Percentiles rank a stretch among this genome's conserved stretches.
phyloP scores from a whole-genome alignment of 192 early-diverging fungal species.

The Polychytrium aggregatum region DNA sequence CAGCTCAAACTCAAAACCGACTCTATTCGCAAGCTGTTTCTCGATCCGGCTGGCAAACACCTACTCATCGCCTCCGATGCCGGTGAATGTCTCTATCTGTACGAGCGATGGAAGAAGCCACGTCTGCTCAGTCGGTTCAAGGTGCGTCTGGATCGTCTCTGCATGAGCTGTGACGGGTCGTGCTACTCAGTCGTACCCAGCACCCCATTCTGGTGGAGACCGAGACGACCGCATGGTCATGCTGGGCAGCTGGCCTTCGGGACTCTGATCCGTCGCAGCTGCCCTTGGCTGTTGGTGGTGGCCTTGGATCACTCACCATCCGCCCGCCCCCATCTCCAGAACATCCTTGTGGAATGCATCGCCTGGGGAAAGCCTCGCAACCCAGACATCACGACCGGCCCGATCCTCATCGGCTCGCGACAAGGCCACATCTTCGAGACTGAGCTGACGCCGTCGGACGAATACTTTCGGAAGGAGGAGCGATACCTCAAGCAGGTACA shows the following conservation, averaged over 20 bases:
- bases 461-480: constrained; percentile 76
- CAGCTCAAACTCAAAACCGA: constrained; percentile 43
- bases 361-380: constrained; percentile 70
- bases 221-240: neutral
- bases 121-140: constrained; percentile 69
- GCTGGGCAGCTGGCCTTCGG: neutral
- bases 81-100: constrained; percentile 87
- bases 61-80: constrained; percentile 77
- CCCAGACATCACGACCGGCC: constrained; percentile 49
- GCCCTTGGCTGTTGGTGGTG: neutral
- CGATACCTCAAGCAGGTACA: constrained; percentile 55
- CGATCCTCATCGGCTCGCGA: constrained; percentile 71
- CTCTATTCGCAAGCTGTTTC: constrained; percentile 59
- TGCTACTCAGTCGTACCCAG: neutral
- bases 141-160: constrained; percentile 23
- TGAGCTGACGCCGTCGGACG: constrained; percentile 75
- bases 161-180: neutral
- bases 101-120: constrained; percentile 73
- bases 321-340: constrained; percentile 25
- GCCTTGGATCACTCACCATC: neutral
- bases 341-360: constrained; percentile 72
- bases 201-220: neutral
- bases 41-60: constrained; percentile 83
- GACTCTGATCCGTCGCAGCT: neutral
- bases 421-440: constrained; percentile 85